phyloP scores from a whole-genome alignment of 139 green algal genomes.

The Picochlorum sp. region DNA sequence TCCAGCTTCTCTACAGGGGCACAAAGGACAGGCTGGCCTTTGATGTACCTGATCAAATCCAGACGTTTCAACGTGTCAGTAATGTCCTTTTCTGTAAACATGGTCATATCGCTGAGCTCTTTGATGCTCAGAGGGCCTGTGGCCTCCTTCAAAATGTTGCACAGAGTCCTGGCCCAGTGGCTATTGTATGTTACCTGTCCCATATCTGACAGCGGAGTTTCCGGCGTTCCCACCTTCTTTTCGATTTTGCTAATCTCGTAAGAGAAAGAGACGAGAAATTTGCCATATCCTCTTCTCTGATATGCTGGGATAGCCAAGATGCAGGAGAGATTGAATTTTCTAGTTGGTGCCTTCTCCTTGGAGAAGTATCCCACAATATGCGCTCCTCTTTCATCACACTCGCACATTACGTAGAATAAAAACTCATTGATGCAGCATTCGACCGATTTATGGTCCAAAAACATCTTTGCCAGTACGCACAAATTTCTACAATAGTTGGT shows the following conservation, averaged over 20 bases:
- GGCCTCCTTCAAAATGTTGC: slow-evolving; percentile 68
- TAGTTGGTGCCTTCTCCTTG: slow-evolving; percentile 49
- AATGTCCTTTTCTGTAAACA: slow-evolving; percentile 90
- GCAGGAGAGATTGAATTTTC: slow-evolving; percentile 95
- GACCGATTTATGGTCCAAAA: slow-evolving; percentile 98
- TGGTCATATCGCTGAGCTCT: slow-evolving; percentile 78
- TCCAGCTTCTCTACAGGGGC: slow-evolving; percentile 35
- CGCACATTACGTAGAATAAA: slow-evolving; percentile 96
- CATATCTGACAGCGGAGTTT: slow-evolving; percentile 89
- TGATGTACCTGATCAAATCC: slow-evolving; percentile 80
- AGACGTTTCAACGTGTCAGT: slow-evolving; percentile 72
- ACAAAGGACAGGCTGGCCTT: slow-evolving; percentile 60
- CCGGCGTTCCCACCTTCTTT: slow-evolving; percentile 89
- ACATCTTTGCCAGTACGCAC: slow-evolving; percentile 96
- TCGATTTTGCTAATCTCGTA: slow-evolving; percentile 96
- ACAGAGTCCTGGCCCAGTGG: slow-evolving; percentile 88
- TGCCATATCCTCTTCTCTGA: slow-evolving; percentile 95
- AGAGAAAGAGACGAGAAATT: slow-evolving; percentile 91
- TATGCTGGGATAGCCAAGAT: slow-evolving; percentile 92
- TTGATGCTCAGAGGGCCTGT: slow-evolving; percentile 71
- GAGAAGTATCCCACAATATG: slow-evolving; percentile 80
- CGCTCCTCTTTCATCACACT: slow-evolving; percentile 80
- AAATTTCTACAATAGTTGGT: slow-evolving; percentile 91
- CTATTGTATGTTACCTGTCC: slow-evolving; percentile 79
- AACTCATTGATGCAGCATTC: slow-evolving; percentile 94